Base-by-base conservation (phyloP, 805 yeast species). In the Sugiyamaella marilandica region DNA sequence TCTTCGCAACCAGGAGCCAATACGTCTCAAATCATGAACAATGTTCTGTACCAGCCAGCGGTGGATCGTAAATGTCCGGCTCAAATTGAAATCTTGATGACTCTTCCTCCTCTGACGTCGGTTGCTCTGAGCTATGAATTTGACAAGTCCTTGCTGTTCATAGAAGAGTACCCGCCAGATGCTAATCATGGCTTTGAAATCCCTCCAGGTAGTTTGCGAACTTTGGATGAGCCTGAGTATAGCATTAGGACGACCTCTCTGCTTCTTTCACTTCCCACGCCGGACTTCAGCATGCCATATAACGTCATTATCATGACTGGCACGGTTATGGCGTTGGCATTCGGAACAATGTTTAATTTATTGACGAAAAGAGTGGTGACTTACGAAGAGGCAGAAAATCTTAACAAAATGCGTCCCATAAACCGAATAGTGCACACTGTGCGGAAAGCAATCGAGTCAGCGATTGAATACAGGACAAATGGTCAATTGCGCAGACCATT, bases 261-360 rank as follows among this genome's bases (percentile, higher is more conserved):
- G 41, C 74, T 94, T 53, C 74, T 94, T 47, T 81, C 94, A 0
- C 75, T 94, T 49, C 97, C 99, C 2, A 94, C 98, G 0, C 99
- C 99, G 0, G 99, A 94, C 71, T 94, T 94, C 70, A 87, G 96
- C 57, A 94, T 94, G 99, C 99, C 99, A 0, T 94, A 94, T 67
- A 94, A 94, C 62, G 99, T 94, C 41, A 92, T 94, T 55, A 94
- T 94, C 45, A 74, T 94, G 56, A 87, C 98, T 0, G 87, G 96
- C 7, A 94, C 99, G 0, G 85, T 90, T 5, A 85, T 94, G 88
- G 89, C 98, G 0, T 72, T 94, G 53, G 84, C 92, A 0, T 92
- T 91, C 71, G 98, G 98, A 8, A 81, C 92, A 0, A 64, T 91
- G 1, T 90, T 83, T 72, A 91, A 92, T 63, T 71, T 90, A 50